Base-by-base conservation (phyloP, 2,329 filamentous ascomycete species). In the Trichophaea hybrida region DNA sequence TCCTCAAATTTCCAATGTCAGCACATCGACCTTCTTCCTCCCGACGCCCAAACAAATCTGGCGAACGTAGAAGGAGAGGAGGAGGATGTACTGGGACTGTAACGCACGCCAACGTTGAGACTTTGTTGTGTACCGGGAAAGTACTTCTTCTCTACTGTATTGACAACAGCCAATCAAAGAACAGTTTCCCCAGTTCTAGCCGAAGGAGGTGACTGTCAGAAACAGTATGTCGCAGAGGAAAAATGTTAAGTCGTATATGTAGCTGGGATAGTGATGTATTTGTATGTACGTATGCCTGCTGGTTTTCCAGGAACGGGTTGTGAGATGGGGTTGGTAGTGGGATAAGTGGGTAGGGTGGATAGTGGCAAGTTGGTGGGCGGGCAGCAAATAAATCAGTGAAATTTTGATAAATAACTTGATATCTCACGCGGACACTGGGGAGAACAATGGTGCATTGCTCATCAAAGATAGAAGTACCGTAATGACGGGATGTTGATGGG, bases 61-160 rank as follows among this genome's bases (percentile, higher is more conserved):
- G 67, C 58, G 67, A 67, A 61, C 64, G 65, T 59, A 66, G 65
- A 60, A 66, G 67, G 66, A 67, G 67, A 67, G 65, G 65, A n/a
- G n/a, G n/a, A 64, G 67, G 66, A 63, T 66, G 64, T 53, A 66
- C 64, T 60, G 61, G 64, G 37, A 61, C 58, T 60, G 64, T 58
- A 52, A 65, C 59, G 56, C 62, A 65, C 62, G 64, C 64, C 64
- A 66, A 66, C 51, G 62, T 59, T 63, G 49, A 59, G 58, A 59
- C 57, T 65, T 65, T 50, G 59, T 35, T 53, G 59, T 38, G 46
- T 55, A 61, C 60, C 44, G 55, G 61, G 59, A 53, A 58, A 67
- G 60, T 61, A 63, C 24, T 24, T 24, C 24, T 24, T 24, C 24
- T 24, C 24, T 24, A 24, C 24, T 24, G 24, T 24, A 24, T 24